phyloP scores from a whole-genome alignment of 2,329 filamentous ascomycete genomes.

The Daldinia sp. region DNA sequence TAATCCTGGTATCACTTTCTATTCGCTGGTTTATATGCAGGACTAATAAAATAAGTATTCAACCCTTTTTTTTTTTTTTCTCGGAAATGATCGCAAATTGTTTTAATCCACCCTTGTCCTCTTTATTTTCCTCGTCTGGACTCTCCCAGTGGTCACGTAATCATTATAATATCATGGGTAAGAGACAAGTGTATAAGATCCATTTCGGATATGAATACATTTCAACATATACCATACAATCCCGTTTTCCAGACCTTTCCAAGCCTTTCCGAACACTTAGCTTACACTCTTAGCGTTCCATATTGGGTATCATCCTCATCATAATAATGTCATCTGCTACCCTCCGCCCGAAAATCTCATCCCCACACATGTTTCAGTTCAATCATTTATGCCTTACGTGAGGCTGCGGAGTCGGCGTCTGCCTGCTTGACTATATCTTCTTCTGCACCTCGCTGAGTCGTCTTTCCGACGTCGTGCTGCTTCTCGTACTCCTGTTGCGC shows the following conservation, averaged over 20 bases:
- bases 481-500: constrained; percentile 74
- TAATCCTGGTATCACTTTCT: constrained; percentile 18
- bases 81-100: constrained; percentile 24
- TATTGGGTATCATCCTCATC: constrained; percentile 43
- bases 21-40: constrained; percentile 25
- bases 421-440: constrained; percentile 81
- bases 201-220: constrained; percentile 31
- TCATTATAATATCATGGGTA: constrained; percentile 9
- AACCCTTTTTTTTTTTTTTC: neutral
- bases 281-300: constrained; percentile 12
- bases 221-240: constrained; percentile 19
- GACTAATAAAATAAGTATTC: constrained; percentile 11
- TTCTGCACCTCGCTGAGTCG: constrained; percentile 85
- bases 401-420: constrained; percentile 56
- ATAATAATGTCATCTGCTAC: constrained; percentile 26
- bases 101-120: constrained; percentile 9
- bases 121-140: neutral
- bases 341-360: neutral
- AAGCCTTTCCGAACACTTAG: neutral
- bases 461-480: constrained; percentile 86
- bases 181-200: constrained; percentile 2
- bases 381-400: constrained; percentile 34
- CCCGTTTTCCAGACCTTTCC: constrained; percentile 13
- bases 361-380: neutral
- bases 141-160: constrained; percentile 23